Evolutionary conservation across 73 alveolate species (phyloP).

Genomic region (Stentor coeruleus): DNA sequence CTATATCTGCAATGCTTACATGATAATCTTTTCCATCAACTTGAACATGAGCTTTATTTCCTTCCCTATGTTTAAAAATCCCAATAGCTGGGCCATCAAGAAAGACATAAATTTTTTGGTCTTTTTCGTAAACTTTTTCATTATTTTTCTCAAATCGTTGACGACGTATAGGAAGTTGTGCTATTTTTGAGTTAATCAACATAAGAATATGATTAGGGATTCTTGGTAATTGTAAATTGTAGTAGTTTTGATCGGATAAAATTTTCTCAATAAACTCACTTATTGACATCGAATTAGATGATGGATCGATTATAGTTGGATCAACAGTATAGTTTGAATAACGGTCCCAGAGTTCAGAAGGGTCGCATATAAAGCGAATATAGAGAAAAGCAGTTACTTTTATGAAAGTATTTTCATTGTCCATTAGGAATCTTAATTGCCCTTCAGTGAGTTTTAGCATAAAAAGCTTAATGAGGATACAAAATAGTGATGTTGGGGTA

Average conservation of each 20-base stretch:
- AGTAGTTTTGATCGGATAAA: conserved; percentile 64
- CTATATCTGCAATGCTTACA: neutral
- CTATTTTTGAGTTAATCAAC: neutral
- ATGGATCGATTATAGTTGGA: conserved; percentile 29
- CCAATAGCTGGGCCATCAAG: neutral
- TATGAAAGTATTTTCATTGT: conserved; percentile 54
- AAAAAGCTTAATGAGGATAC: conserved; percentile 70
- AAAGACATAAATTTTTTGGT: neutral
- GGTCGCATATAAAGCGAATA: conserved; percentile 65
- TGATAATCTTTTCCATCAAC: neutral
- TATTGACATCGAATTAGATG: conserved; percentile 30
- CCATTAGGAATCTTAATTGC: neutral
- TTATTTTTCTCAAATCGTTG: neutral
- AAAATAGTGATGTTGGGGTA: conserved; percentile 78
- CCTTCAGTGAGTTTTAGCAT: conserved; percentile 59
- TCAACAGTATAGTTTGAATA: conserved; percentile 50
- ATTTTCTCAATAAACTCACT: conserved; percentile 72
- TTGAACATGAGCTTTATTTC: neutral
- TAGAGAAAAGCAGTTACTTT: conserved; percentile 69
- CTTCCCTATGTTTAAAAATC: neutral
- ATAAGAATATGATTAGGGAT: conserved; percentile 42
- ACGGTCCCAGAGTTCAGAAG: conserved; percentile 68
- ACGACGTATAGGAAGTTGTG: neutral
- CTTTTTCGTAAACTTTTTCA: neutral
- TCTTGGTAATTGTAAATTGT: conserved; percentile 72